A percentile compares a stretch with the other conserved stretches of the same genome.
Conservation (phyloP, 805 yeast species). For the Blastobotrys robertii region DNA sequence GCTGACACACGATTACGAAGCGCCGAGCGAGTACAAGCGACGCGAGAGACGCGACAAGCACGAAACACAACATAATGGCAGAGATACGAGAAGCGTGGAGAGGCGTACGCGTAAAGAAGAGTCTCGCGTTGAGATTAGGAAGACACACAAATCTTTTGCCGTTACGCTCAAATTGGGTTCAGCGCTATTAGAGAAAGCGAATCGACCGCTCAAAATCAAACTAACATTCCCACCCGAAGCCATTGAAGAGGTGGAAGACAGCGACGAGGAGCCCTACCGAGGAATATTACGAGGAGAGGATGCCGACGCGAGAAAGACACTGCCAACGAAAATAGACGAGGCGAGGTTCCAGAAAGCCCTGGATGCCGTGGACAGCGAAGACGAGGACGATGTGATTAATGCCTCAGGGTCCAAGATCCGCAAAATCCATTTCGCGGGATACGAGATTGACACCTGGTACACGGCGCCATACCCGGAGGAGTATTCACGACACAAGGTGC, state of each 20-base stretch:
- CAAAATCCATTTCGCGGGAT: slow-evolving; percentile 59
- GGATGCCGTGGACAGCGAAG: slow-evolving; percentile 2
- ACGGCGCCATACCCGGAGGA: slow-evolving; percentile 90
- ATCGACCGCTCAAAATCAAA: not conserved
- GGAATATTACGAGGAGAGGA: slow-evolving; percentile 54
- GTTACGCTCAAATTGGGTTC: slow-evolving; percentile 1
- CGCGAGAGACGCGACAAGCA: not conserved
- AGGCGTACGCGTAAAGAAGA: too few species aligned
- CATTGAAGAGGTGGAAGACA: slow-evolving; percentile 9
- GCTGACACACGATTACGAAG: slow-evolving; percentile 5
- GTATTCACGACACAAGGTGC: slow-evolving; percentile 48
- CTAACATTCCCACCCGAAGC: slow-evolving; percentile 4
- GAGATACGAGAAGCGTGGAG: not conserved
- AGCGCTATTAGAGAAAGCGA: slow-evolving; percentile 1
- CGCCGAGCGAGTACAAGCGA: not conserved
- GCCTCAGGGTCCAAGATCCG: slow-evolving; percentile 37
- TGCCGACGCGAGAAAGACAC: slow-evolving; percentile 49
- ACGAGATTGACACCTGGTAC: slow-evolving; percentile 84
- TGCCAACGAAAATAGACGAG: slow-evolving; percentile 47
- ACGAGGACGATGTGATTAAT: slow-evolving; percentile 2
- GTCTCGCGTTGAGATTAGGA: too few species aligned
- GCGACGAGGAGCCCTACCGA: slow-evolving; percentile 49
- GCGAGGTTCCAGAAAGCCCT: slow-evolving; percentile 34
- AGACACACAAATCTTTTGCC: too few species aligned
- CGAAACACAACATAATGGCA: not conserved